phyloP scores from a whole-genome alignment of 225 moss, liverwort and hornwort genomes.

The Sphagnum tenellum region DNA sequence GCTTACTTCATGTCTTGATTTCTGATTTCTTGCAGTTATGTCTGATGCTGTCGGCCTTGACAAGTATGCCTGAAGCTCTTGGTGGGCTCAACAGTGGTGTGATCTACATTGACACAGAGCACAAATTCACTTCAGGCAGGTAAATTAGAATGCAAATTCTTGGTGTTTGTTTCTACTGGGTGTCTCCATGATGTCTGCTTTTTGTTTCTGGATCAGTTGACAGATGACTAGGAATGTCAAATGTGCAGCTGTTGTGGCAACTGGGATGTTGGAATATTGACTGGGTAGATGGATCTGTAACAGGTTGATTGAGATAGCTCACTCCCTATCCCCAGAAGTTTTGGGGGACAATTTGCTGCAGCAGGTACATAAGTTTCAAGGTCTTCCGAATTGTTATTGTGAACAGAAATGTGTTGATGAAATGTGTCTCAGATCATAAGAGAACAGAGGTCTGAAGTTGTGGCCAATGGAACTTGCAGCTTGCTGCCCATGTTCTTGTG shows the following conservation, averaged over 20 bases:
- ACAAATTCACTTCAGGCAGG: constrained; percentile 63
- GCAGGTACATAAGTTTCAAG: constrained; percentile 21
- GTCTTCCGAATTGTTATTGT: too few species aligned
- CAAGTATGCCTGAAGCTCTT: constrained; percentile 41
- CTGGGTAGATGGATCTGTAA: not conserved
- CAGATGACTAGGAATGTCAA: not conserved
- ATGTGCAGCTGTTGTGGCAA: not conserved
- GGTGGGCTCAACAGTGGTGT: constrained; percentile 58
- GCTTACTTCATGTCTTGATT: too few species aligned
- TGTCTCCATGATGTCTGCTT: not conserved
- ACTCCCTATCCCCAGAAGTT: constrained; percentile 39
- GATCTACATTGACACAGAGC: constrained; percentile 77
- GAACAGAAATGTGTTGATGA: too few species aligned
- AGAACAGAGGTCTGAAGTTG: too few species aligned
- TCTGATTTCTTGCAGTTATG: constrained; percentile 43
- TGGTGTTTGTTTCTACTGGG: not conserved
- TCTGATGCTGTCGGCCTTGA: constrained; percentile 51
- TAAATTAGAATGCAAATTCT: constrained; percentile 1
- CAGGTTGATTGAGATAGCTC: constrained; percentile 73
- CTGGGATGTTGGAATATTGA: not conserved
- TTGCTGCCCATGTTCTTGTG: constrained; percentile 60
- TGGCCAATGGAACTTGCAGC: constrained; percentile 22
- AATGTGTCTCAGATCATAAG: too few species aligned
- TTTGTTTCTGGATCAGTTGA: not conserved
- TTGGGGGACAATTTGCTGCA: constrained; percentile 27